Conservation (phyloP, 331 rosid species). For the Rhamnella rubrinervis region DNA sequence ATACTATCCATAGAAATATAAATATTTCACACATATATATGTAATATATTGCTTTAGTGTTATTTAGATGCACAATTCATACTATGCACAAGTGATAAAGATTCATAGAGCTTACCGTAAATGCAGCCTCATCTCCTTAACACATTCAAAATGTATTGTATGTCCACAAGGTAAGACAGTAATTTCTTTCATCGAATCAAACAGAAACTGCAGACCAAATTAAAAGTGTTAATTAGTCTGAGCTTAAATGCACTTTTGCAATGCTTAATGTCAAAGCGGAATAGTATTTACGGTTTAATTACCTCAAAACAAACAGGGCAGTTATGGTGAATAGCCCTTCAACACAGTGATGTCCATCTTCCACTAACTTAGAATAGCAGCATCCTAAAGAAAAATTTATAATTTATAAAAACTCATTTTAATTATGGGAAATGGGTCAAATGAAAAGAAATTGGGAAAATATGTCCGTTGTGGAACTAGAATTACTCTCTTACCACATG, state of each 20-base stretch:
- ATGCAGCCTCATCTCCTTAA: constrained; percentile 62
- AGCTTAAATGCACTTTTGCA: constrained; percentile 1
- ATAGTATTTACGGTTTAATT: background rate
- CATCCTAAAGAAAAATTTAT: constrained; percentile 34
- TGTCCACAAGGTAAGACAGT: constrained; percentile 66
- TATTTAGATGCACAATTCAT: background rate
- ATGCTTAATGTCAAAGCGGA: background rate
- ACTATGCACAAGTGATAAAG: background rate
- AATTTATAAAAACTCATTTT: background rate
- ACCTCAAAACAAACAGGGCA: constrained; percentile 47
- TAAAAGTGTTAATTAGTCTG: constrained; percentile 3
- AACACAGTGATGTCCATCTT: constrained; percentile 56
- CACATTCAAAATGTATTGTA: constrained; percentile 64
- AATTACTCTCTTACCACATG: constrained; percentile 40
- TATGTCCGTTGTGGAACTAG: background rate
- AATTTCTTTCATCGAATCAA: constrained; percentile 56
- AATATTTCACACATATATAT: background rate
- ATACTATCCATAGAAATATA: no score
- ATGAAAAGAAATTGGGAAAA: background rate
- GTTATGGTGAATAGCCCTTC: constrained; percentile 70
- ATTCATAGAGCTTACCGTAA: constrained; percentile 37
- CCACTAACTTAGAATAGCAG: constrained; percentile 46
- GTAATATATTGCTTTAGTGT: background rate
- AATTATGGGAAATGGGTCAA: background rate
- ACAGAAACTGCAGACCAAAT: constrained; percentile 52